Evolutionary conservation across 495 filamentous ascomycete species (phyloP).

Genomic region (Antarctomyces pellizariae): DNA sequence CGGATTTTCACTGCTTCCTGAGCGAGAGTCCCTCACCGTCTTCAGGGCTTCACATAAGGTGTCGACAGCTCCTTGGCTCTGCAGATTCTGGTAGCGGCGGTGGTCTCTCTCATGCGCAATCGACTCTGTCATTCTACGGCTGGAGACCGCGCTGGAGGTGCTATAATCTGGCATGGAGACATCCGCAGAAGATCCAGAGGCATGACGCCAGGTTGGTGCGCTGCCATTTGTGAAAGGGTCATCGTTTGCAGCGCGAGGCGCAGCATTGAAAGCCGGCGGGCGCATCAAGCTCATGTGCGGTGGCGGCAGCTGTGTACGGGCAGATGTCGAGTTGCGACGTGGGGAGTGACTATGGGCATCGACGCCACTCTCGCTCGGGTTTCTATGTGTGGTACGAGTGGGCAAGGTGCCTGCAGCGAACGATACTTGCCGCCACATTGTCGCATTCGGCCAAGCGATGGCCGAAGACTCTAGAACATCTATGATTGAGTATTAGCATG

Average conservation of each 20-base stretch:
- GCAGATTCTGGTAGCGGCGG: conserved; percentile 16
- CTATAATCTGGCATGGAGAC: conserved; percentile 29
- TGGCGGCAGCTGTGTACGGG: conserved; percentile 1
- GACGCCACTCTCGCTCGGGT: conserved; percentile 8
- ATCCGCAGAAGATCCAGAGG: conserved; percentile 24
- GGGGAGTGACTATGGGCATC: conserved; percentile 29
- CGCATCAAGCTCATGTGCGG: conserved; percentile 3
- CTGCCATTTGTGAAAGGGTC: conserved; percentile 19
- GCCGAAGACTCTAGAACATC: conserved; percentile 50
- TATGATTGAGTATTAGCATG: conserved; percentile 10
- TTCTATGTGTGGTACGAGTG: conserved; percentile 16
- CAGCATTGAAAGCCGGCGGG: conserved; percentile 8
- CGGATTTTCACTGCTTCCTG: too few species aligned
- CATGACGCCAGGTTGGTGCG: conserved; percentile 14
- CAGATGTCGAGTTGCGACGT: conserved; percentile 11
- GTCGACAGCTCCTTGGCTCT: conserved; percentile 15
- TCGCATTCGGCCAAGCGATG: conserved; percentile 66
- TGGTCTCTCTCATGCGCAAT: conserved; percentile 9
- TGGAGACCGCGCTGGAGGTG: conserved; percentile 16
- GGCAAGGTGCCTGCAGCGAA: conserved; percentile 16
- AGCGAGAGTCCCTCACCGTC: too few species aligned
- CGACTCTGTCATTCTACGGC: conserved; percentile 17
- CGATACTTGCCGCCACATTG: conserved; percentile 38
- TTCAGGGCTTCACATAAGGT: conserved; percentile 17
- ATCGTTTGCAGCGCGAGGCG: conserved; percentile 11